A percentile compares a stretch with the other conserved stretches of the same genome.
These are phyloP conservation scores for Collybiopsis confluens DNA, from an alignment of 768 basidiomycete genomes.

Conservation along the genomic window DNA sequence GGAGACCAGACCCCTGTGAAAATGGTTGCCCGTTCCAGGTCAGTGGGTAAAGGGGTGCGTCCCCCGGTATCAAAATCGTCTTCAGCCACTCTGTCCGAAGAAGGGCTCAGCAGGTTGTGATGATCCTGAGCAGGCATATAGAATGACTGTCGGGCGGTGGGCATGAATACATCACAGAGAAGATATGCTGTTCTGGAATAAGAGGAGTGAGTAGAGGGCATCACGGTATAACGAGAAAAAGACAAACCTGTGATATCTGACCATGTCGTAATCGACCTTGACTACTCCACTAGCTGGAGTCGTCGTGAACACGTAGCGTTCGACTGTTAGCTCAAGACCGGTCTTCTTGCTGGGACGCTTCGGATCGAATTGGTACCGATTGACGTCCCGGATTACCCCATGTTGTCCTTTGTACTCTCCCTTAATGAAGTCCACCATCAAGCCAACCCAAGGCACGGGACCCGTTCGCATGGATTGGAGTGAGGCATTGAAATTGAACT, in stretches of 20 bases:
- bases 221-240: too few species aligned
- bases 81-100: too few species aligned
- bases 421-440: not conserved
- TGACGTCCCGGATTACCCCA: not conserved
- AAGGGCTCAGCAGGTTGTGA: too few species aligned
- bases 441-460: not conserved
- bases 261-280: not conserved
- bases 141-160: not conserved
- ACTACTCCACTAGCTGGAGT: not conserved
- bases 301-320: not conserved
- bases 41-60: not conserved
- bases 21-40: not conserved
- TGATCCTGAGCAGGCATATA: not conserved
- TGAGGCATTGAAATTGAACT: not conserved
- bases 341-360: not conserved
- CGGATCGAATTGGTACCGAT: not conserved
- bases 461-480: not conserved
- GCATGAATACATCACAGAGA: constrained; percentile 4
- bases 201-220: too few species aligned
- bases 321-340: not conserved
- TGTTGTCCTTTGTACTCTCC: not conserved
- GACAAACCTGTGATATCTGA: not conserved
- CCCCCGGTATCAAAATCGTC: not conserved
- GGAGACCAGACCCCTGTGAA: not conserved
- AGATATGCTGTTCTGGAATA: not conserved